These are phyloP conservation scores for Exophiala spinifera DNA, from an alignment of 2,329 filamentous ascomycete genomes.

Conservation along the genomic window DNA sequence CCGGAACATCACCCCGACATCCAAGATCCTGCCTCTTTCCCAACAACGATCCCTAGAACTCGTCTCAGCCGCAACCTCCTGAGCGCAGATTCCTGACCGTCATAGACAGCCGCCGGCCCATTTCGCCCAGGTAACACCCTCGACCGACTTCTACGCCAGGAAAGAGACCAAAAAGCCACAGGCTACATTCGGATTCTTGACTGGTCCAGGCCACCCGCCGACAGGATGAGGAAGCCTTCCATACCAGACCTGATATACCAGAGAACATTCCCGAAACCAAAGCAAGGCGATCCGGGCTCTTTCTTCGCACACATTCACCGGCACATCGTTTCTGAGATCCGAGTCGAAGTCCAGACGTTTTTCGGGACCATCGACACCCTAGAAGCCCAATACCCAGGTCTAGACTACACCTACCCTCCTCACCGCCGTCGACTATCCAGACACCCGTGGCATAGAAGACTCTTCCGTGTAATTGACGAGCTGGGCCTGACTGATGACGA, in stretches of 20 bases:
- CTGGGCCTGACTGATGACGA: conserved; percentile 58
- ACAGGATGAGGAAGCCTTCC: conserved; percentile 58
- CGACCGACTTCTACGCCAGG: too few species aligned
- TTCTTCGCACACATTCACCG: conserved; percentile 60
- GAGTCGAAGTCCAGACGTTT: conserved; percentile 61
- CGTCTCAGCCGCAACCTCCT: not conserved
- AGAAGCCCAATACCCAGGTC: conserved; percentile 64
- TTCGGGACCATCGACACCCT: conserved; percentile 63
- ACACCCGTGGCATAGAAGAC: conserved; percentile 58
- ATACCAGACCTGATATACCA: conserved; percentile 59
- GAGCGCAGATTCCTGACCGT: not conserved
- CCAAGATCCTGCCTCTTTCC: not conserved
- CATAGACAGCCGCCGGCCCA: not conserved
- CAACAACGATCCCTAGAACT: not conserved
- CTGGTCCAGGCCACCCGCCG: not conserved
- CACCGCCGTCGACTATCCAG: conserved; percentile 62
- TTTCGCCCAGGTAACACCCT: not conserved
- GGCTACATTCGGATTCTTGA: too few species aligned
- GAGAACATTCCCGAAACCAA: conserved; percentile 56
- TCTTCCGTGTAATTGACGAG: conserved; percentile 61
- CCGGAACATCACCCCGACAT: not conserved
- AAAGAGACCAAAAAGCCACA: too few species aligned
- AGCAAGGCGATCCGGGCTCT: conserved; percentile 55
- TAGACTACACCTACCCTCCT: conserved; percentile 61
- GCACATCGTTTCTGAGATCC: conserved; percentile 63